Percentiles rank a stretch among this genome's conserved stretches.
These are phyloP conservation scores for Cymodocea nodosa DNA, from an alignment of 116 monocot species.

Conservation along the genomic window DNA sequence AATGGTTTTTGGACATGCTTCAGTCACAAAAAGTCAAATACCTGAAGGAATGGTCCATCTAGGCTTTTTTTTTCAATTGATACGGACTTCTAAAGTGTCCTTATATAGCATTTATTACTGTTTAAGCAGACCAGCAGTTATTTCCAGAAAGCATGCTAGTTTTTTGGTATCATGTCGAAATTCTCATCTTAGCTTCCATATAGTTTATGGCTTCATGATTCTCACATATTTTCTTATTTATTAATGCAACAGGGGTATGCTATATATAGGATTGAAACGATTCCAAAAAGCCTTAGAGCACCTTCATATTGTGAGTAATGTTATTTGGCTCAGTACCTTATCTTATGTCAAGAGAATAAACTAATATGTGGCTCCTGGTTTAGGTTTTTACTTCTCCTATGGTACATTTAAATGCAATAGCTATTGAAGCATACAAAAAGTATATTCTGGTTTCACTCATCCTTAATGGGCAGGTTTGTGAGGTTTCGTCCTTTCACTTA, in stretches of 20 bases:
- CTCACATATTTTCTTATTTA: neutral
- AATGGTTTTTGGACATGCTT: too few relatives aligned
- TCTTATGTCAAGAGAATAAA: neutral
- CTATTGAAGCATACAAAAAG: conserved; percentile 97
- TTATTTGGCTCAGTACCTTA: neutral
- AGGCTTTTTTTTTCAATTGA: too few relatives aligned
- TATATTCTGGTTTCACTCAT: conserved; percentile 85
- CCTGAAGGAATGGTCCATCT: too few relatives aligned
- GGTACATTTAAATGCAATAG: conserved; percentile 69
- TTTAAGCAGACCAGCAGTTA: too few relatives aligned
- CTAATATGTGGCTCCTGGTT: neutral
- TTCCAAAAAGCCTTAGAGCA: conserved; percentile 70
- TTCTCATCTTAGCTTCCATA: too few relatives aligned
- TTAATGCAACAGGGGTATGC: conserved; percentile 60
- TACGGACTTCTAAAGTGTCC: too few relatives aligned
- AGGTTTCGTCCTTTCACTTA: conserved; percentile 2
- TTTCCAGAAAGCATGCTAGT: too few relatives aligned
- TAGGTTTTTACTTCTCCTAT: conserved; percentile 98
- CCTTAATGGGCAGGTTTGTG: conserved; percentile 73
- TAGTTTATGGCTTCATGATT: neutral
- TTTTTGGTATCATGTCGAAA: too few relatives aligned
- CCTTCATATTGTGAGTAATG: conserved; percentile 66
- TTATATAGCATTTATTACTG: too few relatives aligned
- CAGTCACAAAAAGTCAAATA: too few relatives aligned
- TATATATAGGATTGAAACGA: conserved; percentile 77